Conservation (phyloP, 2,329 filamentous ascomycete genomes). For the Annulohypoxylon truncatum region DNA sequence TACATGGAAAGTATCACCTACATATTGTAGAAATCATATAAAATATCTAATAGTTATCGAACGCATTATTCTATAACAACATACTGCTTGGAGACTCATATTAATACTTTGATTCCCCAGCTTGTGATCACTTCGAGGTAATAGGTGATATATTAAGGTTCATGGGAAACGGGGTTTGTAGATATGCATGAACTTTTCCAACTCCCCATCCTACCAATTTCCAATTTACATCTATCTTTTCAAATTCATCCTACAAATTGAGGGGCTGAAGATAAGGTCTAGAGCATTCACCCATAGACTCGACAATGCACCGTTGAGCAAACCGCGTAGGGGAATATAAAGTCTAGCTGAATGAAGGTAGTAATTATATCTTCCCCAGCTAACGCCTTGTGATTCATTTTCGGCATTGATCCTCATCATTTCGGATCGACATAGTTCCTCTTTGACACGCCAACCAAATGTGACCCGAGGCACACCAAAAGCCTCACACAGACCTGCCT, state of each 20-base stretch:
- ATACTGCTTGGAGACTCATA: too few relatives aligned
- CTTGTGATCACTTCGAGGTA: too few relatives aligned
- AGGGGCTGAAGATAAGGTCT: neutral
- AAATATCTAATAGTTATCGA: too few relatives aligned
- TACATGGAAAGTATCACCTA: too few relatives aligned
- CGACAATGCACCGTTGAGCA: neutral
- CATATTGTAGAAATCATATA: too few relatives aligned
- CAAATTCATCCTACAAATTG: neutral
- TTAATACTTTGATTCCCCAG: too few relatives aligned
- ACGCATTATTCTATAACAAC: too few relatives aligned
- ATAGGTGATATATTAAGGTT: neutral
- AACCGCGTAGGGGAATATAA: neutral
- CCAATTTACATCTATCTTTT: neutral
- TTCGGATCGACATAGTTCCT: slow-evolving; percentile 49
- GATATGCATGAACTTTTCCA: neutral
- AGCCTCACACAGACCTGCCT: slow-evolving; percentile 8
- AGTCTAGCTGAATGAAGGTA: slow-evolving; percentile 6
- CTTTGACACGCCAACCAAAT: slow-evolving; percentile 25
- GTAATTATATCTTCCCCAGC: neutral
- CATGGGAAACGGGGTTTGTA: neutral
- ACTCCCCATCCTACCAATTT: neutral
- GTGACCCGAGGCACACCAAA: slow-evolving; percentile 8
- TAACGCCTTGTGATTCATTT: slow-evolving; percentile 9
- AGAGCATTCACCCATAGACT: slow-evolving; percentile 39
- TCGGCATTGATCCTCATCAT: slow-evolving; percentile 42